Evolutionary conservation across 345 rosid species (phyloP).

Genomic region (Dipteronia sinensis): DNA sequence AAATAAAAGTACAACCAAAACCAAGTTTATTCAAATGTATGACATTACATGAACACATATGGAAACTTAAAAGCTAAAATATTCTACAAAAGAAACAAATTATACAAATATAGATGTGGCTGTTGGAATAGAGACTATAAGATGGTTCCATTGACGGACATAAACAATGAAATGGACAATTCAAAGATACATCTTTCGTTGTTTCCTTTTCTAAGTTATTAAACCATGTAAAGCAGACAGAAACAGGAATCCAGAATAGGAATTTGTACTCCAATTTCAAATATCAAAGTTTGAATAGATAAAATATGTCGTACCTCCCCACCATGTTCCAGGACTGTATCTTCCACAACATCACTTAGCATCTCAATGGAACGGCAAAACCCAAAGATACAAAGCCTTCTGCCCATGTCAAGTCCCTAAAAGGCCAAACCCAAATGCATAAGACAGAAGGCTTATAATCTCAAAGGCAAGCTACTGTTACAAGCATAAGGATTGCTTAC

Average conservation of each 20-base stretch:
- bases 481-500: conserved; percentile 40
- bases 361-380: conserved; percentile 97
- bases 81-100: not conserved
- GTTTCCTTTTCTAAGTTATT: not conserved
- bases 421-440: conserved; percentile 15
- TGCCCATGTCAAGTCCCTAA: conserved; percentile 92
- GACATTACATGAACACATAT: not conserved
- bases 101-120: not conserved
- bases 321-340: conserved; percentile 86
- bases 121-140: not conserved
- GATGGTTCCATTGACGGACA: not conserved
- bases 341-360: conserved; percentile 96
- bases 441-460: conserved; percentile 4
- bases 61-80: not conserved
- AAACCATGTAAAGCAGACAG: not conserved
- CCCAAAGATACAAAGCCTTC: conserved; percentile 93
- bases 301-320: conserved; percentile 66
- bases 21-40: not conserved
- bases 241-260: not conserved
- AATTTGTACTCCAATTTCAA: conserved; percentile 6
- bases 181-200: not conserved
- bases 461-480: not conserved
- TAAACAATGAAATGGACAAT: not conserved
- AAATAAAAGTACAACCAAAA: not conserved
- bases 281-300: not conserved